Evolutionary conservation across 306 rosid species (phyloP), one percentile per base, ranked within the genome.

Genomic region (Cicer cuneatum): DNA sequence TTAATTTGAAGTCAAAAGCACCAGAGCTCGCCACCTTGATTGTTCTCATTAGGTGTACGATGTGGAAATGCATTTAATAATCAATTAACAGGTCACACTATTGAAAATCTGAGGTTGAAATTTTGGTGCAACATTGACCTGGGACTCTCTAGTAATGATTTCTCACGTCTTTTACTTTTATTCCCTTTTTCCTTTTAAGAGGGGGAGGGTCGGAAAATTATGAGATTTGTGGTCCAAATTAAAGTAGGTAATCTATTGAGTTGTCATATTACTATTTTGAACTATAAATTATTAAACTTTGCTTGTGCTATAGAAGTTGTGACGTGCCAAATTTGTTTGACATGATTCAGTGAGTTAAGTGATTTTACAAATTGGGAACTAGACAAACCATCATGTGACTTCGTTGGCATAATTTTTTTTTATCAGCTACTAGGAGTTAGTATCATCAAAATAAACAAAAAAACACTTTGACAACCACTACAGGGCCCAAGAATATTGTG

Each of bases 361-460:
- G 83, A 72, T 43, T 54, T 72, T 57, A 41, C 66, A 35, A 74
- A 52, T 69, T 69, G n/a, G 65, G 77, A 75, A 75, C 69, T 75
- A 10, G 84, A 81, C 84, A 75, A 75, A 75, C 21, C 72, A 52
- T 45, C 77, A 75, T 62, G 84, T 81, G 81, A 75, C 81, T 33
- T 51, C 5, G 73, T 43, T 75, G 73, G 61, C 77, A 75, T 81
- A 72, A 51, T 71, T 49, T 9, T 51, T 76, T n/a, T 16, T 29
- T 57, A 75, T 61, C 81, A 53, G 10, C 8, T 56, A 29, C 3
- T 59, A 33, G 10, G 43, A 8, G 43, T 40, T 40, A 42, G 67
- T 77, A 62, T 54, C 45, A 81, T 74, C 73, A 62, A 52, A 74
- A 52, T 53, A 15, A 61, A 75, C 71, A 58, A 14, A 10, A 56